These are phyloP conservation scores for Suillus hirtellus DNA, from an alignment of 768 basidiomycete genomes.

Conservation along the genomic window DNA sequence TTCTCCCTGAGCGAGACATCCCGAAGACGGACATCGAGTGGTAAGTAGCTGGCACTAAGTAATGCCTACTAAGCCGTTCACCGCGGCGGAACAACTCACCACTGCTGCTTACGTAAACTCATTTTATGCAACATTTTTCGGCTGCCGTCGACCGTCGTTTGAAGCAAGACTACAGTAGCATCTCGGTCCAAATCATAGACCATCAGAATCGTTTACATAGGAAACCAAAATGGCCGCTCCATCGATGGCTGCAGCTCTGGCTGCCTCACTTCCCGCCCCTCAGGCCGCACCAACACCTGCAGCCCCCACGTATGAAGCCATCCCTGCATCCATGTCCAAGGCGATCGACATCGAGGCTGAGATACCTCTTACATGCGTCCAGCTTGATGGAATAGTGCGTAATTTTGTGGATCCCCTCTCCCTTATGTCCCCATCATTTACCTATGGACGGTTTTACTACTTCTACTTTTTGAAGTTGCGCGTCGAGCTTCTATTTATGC, in stretches of 20 bases:
- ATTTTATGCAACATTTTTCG: background rate
- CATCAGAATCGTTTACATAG: background rate
- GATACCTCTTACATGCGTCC: conserved; percentile 75
- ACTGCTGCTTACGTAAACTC: background rate
- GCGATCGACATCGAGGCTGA: conserved; percentile 92
- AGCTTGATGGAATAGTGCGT: conserved; percentile 85
- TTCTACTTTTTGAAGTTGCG: conserved; percentile 5
- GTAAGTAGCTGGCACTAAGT: background rate
- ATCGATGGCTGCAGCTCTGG: conserved; percentile 92
- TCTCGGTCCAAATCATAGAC: background rate
- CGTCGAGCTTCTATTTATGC: background rate
- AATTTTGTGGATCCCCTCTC: conserved; percentile 13
- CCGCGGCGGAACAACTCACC: background rate
- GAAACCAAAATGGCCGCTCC: conserved; percentile 56
- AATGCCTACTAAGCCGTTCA: background rate
- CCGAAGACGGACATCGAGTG: conserved; percentile 23
- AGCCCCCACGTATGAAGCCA: conserved; percentile 76
- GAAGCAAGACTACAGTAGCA: background rate
- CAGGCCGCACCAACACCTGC: conserved; percentile 59
- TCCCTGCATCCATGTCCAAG: conserved; percentile 91
- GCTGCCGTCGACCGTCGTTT: background rate
- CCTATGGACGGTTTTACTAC: background rate
- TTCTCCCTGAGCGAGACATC: conserved; percentile 69
- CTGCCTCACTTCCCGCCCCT: conserved; percentile 73
- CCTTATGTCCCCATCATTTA: background rate